These are phyloP conservation scores for Pisolithus thermaeus DNA, from an alignment of 1,284 basidiomycete species.

Conservation along the genomic window DNA sequence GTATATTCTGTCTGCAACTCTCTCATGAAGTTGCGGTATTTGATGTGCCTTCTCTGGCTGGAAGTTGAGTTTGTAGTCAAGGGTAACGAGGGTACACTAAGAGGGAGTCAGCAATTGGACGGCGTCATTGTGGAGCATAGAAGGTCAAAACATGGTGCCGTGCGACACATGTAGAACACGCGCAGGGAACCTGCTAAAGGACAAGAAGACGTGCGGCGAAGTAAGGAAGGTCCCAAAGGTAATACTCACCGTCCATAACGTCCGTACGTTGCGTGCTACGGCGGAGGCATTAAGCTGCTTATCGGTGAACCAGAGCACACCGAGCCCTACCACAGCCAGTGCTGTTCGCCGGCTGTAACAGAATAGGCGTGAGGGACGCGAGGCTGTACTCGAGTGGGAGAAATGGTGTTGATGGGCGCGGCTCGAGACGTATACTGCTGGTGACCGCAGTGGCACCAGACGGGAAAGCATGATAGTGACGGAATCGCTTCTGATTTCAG, in stretches of 20 bases:
- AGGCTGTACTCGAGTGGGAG: background rate
- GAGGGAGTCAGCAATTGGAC: background rate
- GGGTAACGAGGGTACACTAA: conserved; percentile 59
- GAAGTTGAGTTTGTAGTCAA: conserved; percentile 86
- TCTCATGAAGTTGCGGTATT: conserved; percentile 75
- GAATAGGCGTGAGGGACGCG: conserved; percentile 6
- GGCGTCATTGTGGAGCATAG: background rate
- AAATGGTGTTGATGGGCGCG: conserved; percentile 1
- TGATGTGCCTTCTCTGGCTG: conserved; percentile 54
- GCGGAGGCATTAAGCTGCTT: conserved; percentile 63
- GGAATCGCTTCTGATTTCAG: too few species aligned
- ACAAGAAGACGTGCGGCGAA: background rate
- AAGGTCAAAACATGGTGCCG: background rate
- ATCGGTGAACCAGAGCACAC: conserved; percentile 49
- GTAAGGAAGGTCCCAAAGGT: background rate
- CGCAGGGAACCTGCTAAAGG: too few species aligned
- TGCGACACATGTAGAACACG: background rate
- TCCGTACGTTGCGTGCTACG: conserved; percentile 56
- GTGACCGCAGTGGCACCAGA: background rate
- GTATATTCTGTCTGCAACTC: conserved; percentile 75
- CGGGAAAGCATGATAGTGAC: background rate
- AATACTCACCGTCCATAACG: conserved; percentile 54
- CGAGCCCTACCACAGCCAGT: conserved; percentile 36
- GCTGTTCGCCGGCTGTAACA: conserved; percentile 28
- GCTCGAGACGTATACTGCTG: background rate